Conservation (phyloP, 495 filamentous ascomycete species). For the Neurospora pannonica region DNA sequence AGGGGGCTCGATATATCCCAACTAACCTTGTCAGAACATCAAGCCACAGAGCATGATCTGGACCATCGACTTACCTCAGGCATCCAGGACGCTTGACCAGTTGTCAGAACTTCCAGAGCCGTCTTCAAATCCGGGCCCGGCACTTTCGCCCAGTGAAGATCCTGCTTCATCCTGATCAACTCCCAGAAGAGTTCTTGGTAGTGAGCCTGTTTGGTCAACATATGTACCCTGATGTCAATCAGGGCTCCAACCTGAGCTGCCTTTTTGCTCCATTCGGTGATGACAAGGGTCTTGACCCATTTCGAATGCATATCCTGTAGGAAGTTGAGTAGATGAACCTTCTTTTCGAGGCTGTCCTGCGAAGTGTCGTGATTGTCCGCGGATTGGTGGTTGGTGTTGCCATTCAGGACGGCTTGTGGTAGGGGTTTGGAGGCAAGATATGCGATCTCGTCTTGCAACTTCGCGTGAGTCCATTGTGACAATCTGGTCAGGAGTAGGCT, state of each 20-base stretch:
- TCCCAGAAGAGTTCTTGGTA: slow-evolving; percentile 49
- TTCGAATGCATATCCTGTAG: slow-evolving; percentile 43
- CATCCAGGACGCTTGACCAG: slow-evolving; percentile 63
- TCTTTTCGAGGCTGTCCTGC: slow-evolving; percentile 65
- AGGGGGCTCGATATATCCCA: slow-evolving; percentile 71
- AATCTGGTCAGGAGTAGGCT: slow-evolving; percentile 61
- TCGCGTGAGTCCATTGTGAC: slow-evolving; percentile 72
- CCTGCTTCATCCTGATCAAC: slow-evolving; percentile 59
- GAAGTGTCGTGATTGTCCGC: slow-evolving; percentile 43
- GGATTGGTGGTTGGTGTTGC: slow-evolving; percentile 11
- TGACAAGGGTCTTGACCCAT: slow-evolving; percentile 85
- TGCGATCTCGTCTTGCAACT: slow-evolving; percentile 59
- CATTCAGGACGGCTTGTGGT: slow-evolving; percentile 36
- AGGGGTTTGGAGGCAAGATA: slow-evolving; percentile 57
- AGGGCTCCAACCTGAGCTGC: slow-evolving; percentile 66
- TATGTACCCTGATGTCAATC: slow-evolving; percentile 72
- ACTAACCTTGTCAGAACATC: slow-evolving; percentile 30
- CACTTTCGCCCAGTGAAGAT: slow-evolving; percentile 54
- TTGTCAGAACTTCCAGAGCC: slow-evolving; percentile 72
- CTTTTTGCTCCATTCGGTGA: slow-evolving; percentile 79
- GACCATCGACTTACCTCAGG: slow-evolving; percentile 52
- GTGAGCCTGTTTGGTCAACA: slow-evolving; percentile 46
- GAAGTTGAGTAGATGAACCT: slow-evolving; percentile 64
- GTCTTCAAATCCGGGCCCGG: slow-evolving; percentile 87
- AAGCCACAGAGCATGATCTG: neutral